Percentiles rank a stretch among this genome's conserved stretches.
Conservation (phyloP, 2,329 filamentous ascomycete species). For the Fusarium sp. region DNA sequence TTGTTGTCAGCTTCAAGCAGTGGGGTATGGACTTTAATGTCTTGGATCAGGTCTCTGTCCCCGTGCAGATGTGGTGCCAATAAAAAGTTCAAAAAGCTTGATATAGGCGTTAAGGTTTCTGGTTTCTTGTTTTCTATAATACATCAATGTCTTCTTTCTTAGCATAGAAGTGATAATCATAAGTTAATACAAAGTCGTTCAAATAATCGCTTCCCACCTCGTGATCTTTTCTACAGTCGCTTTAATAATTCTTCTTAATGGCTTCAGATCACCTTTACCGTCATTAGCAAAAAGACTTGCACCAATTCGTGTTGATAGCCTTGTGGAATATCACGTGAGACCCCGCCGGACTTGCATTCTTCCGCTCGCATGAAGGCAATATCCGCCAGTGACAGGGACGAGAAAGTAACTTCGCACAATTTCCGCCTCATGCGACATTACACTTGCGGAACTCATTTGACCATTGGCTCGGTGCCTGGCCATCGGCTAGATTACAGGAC, state of each 20-base stretch:
- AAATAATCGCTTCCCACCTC: rapidly evolving
- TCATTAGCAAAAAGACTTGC: not conserved
- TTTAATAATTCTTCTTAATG: not conserved
- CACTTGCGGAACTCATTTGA: rapidly evolving
- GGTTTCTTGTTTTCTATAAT: not conserved
- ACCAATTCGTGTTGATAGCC: not conserved
- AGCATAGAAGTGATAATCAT: not conserved
- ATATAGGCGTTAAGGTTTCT: not conserved
- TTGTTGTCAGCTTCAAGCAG: slow-evolving; percentile 30
- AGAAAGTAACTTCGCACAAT: not conserved
- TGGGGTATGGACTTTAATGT: slow-evolving; percentile 29
- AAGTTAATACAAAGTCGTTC: not conserved
- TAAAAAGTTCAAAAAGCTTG: not conserved
- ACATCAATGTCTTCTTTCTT: not conserved
- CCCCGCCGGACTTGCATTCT: not conserved
- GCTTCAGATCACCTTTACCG: not conserved
- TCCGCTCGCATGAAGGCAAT: not conserved
- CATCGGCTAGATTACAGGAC: not conserved
- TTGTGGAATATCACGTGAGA: not conserved
- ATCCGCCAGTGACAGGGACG: not conserved
- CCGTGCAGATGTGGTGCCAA: slow-evolving; percentile 32
- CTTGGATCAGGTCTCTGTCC: not conserved
- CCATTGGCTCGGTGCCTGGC: not conserved
- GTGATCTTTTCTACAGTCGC: rapidly evolving
- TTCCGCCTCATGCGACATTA: not conserved